Evolutionary conservation across 2,329 filamentous ascomycete genomes (phyloP).

Genomic region (Gremmenia infestans): DNA sequence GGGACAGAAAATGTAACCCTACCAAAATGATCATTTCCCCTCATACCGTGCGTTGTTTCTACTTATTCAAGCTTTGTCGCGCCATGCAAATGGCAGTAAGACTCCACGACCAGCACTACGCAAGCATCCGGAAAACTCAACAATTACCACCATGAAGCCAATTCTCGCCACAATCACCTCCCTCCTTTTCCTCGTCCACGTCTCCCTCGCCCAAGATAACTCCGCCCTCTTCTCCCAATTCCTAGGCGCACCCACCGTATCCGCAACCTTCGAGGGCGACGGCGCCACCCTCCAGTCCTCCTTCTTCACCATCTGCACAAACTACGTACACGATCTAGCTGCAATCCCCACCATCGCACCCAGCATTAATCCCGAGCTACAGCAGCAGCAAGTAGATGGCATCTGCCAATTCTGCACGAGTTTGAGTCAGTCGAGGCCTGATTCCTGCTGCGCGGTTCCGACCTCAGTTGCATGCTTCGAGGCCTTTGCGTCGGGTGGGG

Average conservation of each 20-base stretch:
- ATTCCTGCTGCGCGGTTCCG: neutral
- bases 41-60: too few species aligned
- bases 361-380: neutral
- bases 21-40: too few species aligned
- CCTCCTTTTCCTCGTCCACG: neutral
- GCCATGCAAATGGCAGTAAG: too few species aligned
- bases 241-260: neutral
- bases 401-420: neutral
- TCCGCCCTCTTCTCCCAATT: neutral
- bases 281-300: neutral
- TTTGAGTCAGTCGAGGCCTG: neutral
- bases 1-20: too few species aligned
- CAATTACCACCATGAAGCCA: neutral
- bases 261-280: neutral
- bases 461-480: neutral
- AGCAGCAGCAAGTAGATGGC: neutral
- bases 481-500: neutral
- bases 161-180: neutral
- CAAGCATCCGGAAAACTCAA: too few species aligned
- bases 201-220: neutral
- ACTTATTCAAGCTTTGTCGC: too few species aligned
- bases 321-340: neutral
- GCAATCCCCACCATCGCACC: neutral
- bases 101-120: too few species aligned
- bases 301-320: neutral